These are phyloP conservation scores for Eutrema heterophyllum DNA, from an alignment of 345 rosid genomes.

Conservation along the genomic window DNA sequence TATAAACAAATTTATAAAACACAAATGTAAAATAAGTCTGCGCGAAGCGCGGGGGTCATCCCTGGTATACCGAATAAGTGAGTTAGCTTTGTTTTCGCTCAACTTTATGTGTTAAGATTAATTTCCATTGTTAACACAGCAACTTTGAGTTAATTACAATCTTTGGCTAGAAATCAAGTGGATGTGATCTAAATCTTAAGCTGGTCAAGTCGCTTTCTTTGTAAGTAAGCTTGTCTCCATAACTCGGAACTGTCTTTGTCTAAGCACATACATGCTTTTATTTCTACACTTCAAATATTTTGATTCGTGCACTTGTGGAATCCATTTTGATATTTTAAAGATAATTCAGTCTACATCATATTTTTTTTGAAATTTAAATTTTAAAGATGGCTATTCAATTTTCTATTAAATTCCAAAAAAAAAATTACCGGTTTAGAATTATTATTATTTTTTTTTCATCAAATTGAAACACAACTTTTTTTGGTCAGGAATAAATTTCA, in stretches of 20 bases:
- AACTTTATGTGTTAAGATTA: not conserved
- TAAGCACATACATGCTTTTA: constrained; percentile 13
- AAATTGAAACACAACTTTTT: not conserved
- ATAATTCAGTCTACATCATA: not conserved
- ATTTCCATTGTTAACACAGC: not conserved
- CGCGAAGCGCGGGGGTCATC: too few relatives aligned
- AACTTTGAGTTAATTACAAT: not conserved
- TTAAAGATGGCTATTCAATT: not conserved
- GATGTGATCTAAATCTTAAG: constrained; percentile 2
- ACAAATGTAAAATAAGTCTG: too few relatives aligned
- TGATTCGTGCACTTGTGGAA: constrained; percentile 1
- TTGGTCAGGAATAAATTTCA: not conserved
- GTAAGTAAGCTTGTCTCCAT: constrained; percentile 18
- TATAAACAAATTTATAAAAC: too few relatives aligned
- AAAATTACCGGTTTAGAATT: too few relatives aligned
- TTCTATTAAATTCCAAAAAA: not conserved
- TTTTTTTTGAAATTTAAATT: constrained; percentile 1
- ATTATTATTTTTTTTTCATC: not conserved
- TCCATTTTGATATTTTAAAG: not conserved
- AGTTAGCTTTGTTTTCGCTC: too few relatives aligned
- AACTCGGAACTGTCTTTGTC: constrained; percentile 26
- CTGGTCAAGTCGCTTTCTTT: constrained; percentile 23
- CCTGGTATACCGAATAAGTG: too few relatives aligned
- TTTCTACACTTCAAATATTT: constrained; percentile 28
- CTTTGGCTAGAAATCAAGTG: constrained; percentile 10